Percentiles rank a stretch among this genome's conserved stretches.
Conservation (phyloP, 1,139 yeast genomes). For the Diutina rugosa region DNA sequence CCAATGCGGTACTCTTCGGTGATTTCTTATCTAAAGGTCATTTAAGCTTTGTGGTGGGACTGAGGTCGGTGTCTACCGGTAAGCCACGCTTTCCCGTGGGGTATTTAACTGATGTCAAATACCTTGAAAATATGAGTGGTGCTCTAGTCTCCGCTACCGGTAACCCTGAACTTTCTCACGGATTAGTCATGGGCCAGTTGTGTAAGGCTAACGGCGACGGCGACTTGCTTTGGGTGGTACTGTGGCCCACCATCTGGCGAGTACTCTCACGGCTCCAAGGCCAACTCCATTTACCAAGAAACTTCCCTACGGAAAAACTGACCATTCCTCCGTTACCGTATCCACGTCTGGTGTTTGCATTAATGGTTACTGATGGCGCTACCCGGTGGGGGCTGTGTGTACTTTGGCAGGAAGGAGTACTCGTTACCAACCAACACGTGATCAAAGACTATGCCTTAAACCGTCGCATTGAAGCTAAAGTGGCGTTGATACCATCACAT, state of each 20-base stretch:
- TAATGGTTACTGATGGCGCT: not conserved
- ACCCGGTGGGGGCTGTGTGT: not conserved
- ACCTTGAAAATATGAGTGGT: not conserved
- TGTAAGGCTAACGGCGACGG: conserved; percentile 2
- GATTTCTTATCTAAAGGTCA: not conserved
- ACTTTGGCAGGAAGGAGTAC: not conserved
- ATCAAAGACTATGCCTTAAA: not conserved
- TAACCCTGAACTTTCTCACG: not conserved
- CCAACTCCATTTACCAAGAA: not conserved
- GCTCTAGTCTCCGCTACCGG: not conserved
- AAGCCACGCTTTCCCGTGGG: not conserved
- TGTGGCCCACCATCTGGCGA: not conserved
- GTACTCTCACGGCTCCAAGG: not conserved
- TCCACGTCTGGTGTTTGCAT: not conserved
- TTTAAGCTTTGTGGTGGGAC: not conserved
- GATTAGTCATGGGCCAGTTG: not conserved
- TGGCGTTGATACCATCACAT: not conserved
- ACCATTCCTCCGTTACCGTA: not conserved
- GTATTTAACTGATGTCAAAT: not conserved
- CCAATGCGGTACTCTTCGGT: not conserved
- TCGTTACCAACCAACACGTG: not conserved
- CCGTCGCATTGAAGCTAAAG: not conserved
- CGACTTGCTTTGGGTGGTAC: not conserved
- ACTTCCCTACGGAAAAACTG: not conserved
- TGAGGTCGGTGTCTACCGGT: not conserved